Conservation (phyloP, 2,329 filamentous ascomycete genomes). For the Fusarium sp. region DNA sequence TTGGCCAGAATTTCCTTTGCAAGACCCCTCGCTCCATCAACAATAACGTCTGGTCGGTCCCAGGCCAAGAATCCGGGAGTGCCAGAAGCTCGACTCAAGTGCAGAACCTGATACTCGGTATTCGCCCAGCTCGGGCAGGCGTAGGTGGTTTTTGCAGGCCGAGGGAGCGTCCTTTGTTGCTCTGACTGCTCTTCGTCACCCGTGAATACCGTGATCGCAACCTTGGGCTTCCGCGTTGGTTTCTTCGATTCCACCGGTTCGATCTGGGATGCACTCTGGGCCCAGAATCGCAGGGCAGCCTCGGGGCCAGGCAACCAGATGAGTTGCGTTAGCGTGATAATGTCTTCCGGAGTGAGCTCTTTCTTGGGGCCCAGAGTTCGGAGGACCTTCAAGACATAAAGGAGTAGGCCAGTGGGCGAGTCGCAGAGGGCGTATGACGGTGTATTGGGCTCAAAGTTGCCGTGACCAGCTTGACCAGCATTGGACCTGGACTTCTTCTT, state of each 20-base stretch:
- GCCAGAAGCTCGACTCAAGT: conserved; percentile 58
- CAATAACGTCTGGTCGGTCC: conserved; percentile 65
- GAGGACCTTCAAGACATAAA: conserved; percentile 67
- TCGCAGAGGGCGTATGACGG: conserved; percentile 74
- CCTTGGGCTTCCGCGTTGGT: conserved; percentile 53
- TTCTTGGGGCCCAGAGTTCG: conserved; percentile 58
- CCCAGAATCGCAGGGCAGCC: conserved; percentile 71
- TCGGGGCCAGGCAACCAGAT: conserved; percentile 79
- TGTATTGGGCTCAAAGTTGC: conserved; percentile 66
- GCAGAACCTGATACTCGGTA: conserved; percentile 60
- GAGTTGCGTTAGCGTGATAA: conserved; percentile 74
- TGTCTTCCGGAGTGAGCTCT: conserved; percentile 64
- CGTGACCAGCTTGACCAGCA: conserved; percentile 51
- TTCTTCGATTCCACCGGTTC: conserved; percentile 48
- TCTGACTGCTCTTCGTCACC: conserved; percentile 50
- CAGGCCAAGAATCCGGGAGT: conserved; percentile 63
- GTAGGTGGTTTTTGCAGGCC: conserved; percentile 52
- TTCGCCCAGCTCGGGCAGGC: conserved; percentile 66
- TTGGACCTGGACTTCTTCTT: conserved; percentile 34
- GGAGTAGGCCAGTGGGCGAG: conserved; percentile 72
- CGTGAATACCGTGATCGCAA: conserved; percentile 65
- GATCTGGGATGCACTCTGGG: conserved; percentile 58
- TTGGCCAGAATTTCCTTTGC: conserved; percentile 56
- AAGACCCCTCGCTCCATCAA: conserved; percentile 59
- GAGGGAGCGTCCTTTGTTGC: conserved; percentile 40